A percentile compares a stretch with the other conserved stretches of the same genome.
Conservation (phyloP, 495 filamentous ascomycete species). For the Mycothermus thermophilus region DNA sequence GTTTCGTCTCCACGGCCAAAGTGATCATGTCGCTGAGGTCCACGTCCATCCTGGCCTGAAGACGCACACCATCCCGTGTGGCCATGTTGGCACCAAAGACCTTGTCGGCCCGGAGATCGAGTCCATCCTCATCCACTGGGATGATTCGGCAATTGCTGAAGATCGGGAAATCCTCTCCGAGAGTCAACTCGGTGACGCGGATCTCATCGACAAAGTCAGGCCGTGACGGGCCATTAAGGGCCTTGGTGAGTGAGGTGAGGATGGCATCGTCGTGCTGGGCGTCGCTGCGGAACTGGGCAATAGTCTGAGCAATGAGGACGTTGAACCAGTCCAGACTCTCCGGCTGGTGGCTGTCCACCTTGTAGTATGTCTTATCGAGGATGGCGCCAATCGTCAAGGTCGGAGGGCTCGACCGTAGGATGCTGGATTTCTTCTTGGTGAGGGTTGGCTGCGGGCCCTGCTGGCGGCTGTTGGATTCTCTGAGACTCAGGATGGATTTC, state of each 20-base stretch:
- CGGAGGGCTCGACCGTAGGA: constrained; percentile 51
- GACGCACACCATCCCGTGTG: constrained; percentile 45
- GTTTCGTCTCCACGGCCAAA: constrained; percentile 80
- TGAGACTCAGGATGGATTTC: constrained; percentile 49
- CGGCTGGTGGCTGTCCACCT: constrained; percentile 89
- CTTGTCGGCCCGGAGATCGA: constrained; percentile 36
- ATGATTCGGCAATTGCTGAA: constrained; percentile 96
- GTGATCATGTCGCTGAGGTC: constrained; percentile 93
- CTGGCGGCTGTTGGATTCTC: constrained; percentile 25
- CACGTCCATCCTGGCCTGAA: constrained; percentile 96
- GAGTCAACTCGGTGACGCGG: constrained; percentile 75
- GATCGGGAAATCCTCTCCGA: constrained; percentile 95
- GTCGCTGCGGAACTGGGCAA: constrained; percentile 86
- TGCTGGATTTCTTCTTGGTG: constrained; percentile 62
- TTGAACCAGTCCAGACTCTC: constrained; percentile 99
- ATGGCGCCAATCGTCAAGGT: constrained; percentile 70
- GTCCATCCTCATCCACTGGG: constrained; percentile 58
- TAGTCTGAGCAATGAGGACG: constrained; percentile 89
- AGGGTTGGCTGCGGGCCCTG: constrained; percentile 27
- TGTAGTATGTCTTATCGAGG: constrained; percentile 94
- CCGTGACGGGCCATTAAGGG: constrained; percentile 71
- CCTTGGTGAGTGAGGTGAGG: constrained; percentile 76
- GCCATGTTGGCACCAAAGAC: constrained; percentile 32
- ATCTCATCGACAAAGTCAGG: constrained; percentile 91
- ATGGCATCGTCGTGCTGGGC: constrained; percentile 84